A percentile compares a stretch with the other conserved stretches of the same genome.
phyloP scores from a whole-genome alignment of 306 rosid genomes.

The Cicer bijugum region DNA sequence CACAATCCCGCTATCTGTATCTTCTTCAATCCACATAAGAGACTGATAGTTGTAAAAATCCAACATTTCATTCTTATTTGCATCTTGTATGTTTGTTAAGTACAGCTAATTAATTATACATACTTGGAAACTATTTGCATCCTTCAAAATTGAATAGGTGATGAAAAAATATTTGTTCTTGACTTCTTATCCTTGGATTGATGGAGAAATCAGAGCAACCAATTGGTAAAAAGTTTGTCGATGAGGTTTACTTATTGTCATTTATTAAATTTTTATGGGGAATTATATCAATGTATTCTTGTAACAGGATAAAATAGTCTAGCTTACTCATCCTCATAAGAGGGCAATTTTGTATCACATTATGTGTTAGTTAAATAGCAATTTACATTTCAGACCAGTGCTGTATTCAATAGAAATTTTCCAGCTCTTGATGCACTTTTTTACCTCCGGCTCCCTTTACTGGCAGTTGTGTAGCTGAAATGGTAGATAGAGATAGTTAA shows the following conservation, averaged over 20 bases:
- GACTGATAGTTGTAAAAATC: slow-evolving; percentile 59
- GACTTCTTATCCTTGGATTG: neutral
- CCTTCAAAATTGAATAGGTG: neutral
- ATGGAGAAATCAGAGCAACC: slow-evolving; percentile 8
- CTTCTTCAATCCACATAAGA: slow-evolving; percentile 69
- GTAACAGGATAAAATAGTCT: slow-evolving; percentile 12
- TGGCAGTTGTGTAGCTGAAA: neutral
- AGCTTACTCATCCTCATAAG: neutral
- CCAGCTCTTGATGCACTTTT: neutral
- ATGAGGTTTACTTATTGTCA: slow-evolving; percentile 24
- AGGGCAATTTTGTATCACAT: slow-evolving; percentile 22
- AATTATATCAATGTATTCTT: neutral
- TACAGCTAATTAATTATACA: slow-evolving; percentile 23
- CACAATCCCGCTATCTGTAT: slow-evolving; percentile 60
- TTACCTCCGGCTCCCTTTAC: neutral
- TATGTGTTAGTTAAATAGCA: slow-evolving; percentile 13
- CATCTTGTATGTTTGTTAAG: slow-evolving; percentile 8
- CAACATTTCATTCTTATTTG: slow-evolving; percentile 27
- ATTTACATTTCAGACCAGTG: neutral
- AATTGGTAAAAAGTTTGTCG: slow-evolving; percentile 22
- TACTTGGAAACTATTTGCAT: slow-evolving; percentile 4
- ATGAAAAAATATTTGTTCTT: neutral
- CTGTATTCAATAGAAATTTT: slow-evolving; percentile 4
- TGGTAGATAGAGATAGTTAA: neutral
- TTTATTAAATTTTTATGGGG: slow-evolving; percentile 5